Conservation (phyloP, 169 alveolate genomes). For the Plasmodium cynomolgi region DNA sequence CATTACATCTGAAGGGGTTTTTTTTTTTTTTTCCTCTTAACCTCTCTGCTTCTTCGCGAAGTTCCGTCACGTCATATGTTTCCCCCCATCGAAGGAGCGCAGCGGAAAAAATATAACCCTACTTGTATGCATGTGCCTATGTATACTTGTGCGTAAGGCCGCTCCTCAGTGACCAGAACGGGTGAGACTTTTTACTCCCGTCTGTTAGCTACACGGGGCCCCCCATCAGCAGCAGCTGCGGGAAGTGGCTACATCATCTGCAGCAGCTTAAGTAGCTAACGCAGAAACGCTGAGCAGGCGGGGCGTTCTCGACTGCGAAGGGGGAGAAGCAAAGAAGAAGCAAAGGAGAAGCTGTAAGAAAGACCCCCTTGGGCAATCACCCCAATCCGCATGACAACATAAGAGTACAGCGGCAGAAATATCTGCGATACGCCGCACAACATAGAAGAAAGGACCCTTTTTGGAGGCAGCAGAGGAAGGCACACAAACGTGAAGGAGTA, state of each 20-base stretch:
- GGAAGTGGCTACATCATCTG: neutral
- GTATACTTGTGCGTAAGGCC: neutral
- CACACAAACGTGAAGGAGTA: neutral
- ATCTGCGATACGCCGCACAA: neutral
- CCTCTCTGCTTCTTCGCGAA: neutral
- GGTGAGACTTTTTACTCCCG: neutral
- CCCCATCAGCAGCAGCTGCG: neutral
- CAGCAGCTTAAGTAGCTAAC: too few relatives aligned
- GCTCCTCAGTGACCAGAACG: neutral
- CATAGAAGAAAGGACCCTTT: neutral
- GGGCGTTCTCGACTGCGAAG: neutral
- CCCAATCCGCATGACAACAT: neutral
- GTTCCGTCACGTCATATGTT: neutral
- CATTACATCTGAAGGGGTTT: neutral
- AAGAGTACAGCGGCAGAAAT: neutral
- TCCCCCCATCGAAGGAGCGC: neutral
- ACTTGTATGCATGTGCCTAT: neutral
- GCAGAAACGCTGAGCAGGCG: neutral
- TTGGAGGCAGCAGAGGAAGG: neutral
- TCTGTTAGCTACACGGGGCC: neutral
- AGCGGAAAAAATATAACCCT: neutral
- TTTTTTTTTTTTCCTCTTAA: neutral
- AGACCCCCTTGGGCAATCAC: neutral
- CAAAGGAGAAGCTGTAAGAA: neutral
- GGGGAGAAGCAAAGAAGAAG: neutral